Conservation (phyloP, 345 rosid genomes). For the Brassica cretica region DNA sequence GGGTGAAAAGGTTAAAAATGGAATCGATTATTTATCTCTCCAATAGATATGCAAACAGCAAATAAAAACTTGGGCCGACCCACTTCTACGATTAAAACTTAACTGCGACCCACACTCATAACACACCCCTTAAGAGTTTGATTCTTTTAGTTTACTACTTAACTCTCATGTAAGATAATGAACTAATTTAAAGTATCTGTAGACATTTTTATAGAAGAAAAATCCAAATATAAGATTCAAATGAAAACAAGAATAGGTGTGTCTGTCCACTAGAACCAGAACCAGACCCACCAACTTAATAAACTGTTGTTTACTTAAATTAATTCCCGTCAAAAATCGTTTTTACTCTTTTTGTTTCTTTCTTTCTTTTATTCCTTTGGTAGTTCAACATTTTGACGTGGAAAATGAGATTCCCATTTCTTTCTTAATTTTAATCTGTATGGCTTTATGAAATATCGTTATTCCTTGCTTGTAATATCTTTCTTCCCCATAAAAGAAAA, state of each 20-base stretch:
- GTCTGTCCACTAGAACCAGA: conserved; percentile 38
- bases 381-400: conserved; percentile 44
- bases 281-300: conserved; percentile 37
- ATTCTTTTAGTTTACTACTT: neutral
- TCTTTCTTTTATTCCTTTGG: conserved; percentile 35
- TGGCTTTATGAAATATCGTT: conserved; percentile 26
- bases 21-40: too few species aligned
- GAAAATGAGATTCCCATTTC: conserved; percentile 37
- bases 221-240: conserved; percentile 30
- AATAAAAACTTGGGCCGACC: too few species aligned
- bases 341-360: conserved; percentile 31
- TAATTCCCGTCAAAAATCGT: conserved; percentile 23
- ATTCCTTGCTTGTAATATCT: conserved; percentile 38
- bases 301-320: conserved; percentile 17
- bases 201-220: conserved; percentile 12
- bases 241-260: conserved; percentile 32
- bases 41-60: too few species aligned
- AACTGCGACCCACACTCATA: too few species aligned
- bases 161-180: neutral
- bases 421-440: conserved; percentile 24
- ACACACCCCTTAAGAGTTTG: neutral
- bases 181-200: conserved; percentile 1
- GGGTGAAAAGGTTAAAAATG: too few species aligned
- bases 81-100: too few species aligned
- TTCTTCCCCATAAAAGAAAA: conserved; percentile 5